Evolutionary conservation across 2,329 filamentous ascomycete genomes (phyloP).

Genomic region (Exophiala oligosperma): DNA sequence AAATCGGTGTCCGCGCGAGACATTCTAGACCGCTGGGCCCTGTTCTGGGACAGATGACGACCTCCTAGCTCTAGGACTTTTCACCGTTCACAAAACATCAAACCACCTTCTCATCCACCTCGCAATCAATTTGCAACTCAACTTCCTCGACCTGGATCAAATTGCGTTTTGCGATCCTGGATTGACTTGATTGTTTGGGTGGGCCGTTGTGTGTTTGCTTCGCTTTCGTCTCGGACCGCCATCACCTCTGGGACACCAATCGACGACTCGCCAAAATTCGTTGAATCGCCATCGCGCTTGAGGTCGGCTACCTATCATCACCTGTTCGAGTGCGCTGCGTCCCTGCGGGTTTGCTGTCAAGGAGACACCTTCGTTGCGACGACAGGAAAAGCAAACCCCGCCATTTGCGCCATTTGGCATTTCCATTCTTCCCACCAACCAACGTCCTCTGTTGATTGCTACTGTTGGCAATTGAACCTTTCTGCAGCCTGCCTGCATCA

Average conservation of each 20-base stretch:
- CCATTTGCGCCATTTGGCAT: slow-evolving; percentile 13
- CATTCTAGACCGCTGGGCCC: neutral
- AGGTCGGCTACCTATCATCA: neutral
- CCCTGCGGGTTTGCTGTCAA: slow-evolving; percentile 14
- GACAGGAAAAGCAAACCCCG: slow-evolving; percentile 11
- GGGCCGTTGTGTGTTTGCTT: slow-evolving; percentile 22
- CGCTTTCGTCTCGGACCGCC: slow-evolving; percentile 5
- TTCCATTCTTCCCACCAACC: slow-evolving; percentile 15
- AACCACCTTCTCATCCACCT: neutral
- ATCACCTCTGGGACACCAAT: neutral
- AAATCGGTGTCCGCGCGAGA: neutral
- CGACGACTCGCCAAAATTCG: neutral
- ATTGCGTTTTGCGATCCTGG: neutral
- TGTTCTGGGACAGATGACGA: neutral
- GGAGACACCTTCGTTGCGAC: slow-evolving; percentile 1
- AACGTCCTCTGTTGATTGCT: neutral
- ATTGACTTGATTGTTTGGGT: slow-evolving; percentile 2
- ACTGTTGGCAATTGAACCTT: slow-evolving; percentile 10
- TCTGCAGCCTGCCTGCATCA: slow-evolving; percentile 4
- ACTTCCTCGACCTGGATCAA: neutral
- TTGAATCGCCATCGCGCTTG: slow-evolving; percentile 7
- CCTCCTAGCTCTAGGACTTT: neutral
- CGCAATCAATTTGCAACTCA: neutral
- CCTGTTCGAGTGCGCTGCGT: slow-evolving; percentile 15
- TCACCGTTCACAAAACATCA: neutral